A percentile compares a stretch with the other conserved stretches of the same genome.
These are phyloP conservation scores for Asterionellopsis glacialis DNA, from an alignment of 108 stramenopile species.

Conservation along the genomic window DNA sequence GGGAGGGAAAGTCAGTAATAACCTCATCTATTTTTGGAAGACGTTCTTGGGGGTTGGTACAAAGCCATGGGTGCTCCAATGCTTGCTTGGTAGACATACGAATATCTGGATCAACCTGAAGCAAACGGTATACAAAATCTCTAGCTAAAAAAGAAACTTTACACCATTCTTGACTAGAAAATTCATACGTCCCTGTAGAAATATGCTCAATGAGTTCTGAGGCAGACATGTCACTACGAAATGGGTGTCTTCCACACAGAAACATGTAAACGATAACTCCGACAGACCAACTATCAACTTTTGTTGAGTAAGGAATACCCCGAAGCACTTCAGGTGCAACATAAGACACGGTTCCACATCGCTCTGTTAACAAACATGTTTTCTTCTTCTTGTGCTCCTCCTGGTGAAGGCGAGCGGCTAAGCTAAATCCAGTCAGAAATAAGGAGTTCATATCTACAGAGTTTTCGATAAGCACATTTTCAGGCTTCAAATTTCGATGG, in stretches of 20 bases:
- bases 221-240: slow-evolving; percentile 2
- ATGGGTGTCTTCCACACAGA: slow-evolving; percentile 63
- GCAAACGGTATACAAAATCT: slow-evolving; percentile 27
- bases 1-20: no score
- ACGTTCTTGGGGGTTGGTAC: neutral
- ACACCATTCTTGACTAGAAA: slow-evolving; percentile 15
- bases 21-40: no score
- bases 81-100: slow-evolving; percentile 25
- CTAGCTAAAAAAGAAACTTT: slow-evolving; percentile 19
- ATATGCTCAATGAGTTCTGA: neutral
- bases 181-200: slow-evolving; percentile 9
- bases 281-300: slow-evolving; percentile 91
- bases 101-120: slow-evolving; percentile 20
- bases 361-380: slow-evolving; percentile 70
- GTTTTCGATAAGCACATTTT: slow-evolving; percentile 77
- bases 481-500: slow-evolving; percentile 93
- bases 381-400: slow-evolving; percentile 39
- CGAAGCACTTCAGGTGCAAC: slow-evolving; percentile 49
- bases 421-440: slow-evolving; percentile 89
- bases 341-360: slow-evolving; percentile 73
- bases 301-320: slow-evolving; percentile 60
- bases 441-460: slow-evolving; percentile 30
- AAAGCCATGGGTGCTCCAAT: slow-evolving; percentile 29
- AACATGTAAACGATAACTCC: slow-evolving; percentile 91
- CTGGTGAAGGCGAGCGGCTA: slow-evolving; percentile 70